Conservation (phyloP, 2,329 filamentous ascomycete genomes). For the Aspergillus cejpii region DNA sequence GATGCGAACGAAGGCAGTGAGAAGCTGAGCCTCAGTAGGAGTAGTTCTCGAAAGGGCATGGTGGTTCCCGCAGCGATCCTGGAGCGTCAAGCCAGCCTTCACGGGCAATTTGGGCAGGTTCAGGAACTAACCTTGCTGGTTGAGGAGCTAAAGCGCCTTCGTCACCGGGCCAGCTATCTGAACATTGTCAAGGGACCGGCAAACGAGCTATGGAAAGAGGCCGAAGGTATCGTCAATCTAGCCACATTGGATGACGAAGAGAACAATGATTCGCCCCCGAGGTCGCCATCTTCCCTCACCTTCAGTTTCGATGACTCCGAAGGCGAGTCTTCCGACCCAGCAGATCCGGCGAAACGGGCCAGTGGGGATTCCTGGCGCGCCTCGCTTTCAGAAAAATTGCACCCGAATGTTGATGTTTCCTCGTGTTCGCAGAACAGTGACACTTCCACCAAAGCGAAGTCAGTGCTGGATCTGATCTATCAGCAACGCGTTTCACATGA, state of each 20-base stretch:
- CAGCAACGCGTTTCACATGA: constrained; percentile 39
- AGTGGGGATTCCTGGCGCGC: constrained; percentile 30
- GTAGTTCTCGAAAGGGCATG: constrained; percentile 30
- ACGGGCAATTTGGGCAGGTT: constrained; percentile 58
- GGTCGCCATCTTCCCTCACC: constrained; percentile 51
- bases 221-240: constrained; percentile 60
- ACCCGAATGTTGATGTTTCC: constrained; percentile 26
- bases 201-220: constrained; percentile 55
- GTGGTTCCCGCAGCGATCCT: constrained; percentile 56
- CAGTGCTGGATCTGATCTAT: constrained; percentile 56
- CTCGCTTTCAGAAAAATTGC: constrained; percentile 23
- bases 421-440: constrained; percentile 47
- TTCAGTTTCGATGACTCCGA: constrained; percentile 56
- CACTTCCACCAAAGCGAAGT: constrained; percentile 52
- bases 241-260: constrained; percentile 59
- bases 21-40: constrained; percentile 31
- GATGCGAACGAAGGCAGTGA: constrained; percentile 45
- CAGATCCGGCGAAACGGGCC: constrained; percentile 26
- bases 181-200: constrained; percentile 50
- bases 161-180: constrained; percentile 49
- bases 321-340: constrained; percentile 39
- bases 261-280: constrained; percentile 43
- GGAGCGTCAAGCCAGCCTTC: constrained; percentile 59
- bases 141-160: constrained; percentile 58
- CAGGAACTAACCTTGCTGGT: constrained; percentile 59